Evolutionary conservation across 2,329 filamentous ascomycete species (phyloP).

Genomic region (Aureobasidium melanogenum): DNA sequence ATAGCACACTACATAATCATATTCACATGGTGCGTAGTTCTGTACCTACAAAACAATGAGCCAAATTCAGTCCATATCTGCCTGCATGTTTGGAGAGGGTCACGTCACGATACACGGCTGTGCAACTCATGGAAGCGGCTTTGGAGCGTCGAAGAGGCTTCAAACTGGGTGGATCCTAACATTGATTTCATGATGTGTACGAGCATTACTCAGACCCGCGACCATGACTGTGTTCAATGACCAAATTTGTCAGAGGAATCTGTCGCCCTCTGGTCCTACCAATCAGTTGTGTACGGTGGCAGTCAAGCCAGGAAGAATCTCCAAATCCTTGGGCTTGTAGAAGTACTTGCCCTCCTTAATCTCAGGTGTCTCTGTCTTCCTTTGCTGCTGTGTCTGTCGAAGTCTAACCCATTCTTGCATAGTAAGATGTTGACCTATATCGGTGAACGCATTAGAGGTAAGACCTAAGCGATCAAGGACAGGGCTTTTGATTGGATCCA

Average conservation of each 20-base stretch:
- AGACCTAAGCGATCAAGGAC: constrained; percentile 28
- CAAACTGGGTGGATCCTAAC: no score
- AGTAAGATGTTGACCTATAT: constrained; percentile 30
- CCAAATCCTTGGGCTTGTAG: constrained; percentile 24
- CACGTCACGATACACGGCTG: no score
- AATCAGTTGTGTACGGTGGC: constrained; percentile 23
- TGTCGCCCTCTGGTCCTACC: no score
- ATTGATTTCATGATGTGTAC: no score
- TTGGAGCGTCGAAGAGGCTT: no score
- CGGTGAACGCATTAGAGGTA: constrained; percentile 22
- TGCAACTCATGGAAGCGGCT: no score
- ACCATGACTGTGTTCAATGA: neutral
- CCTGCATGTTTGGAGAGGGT: no score
- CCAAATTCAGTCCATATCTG: no score
- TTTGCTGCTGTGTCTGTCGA: constrained; percentile 28
- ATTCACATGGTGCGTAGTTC: no score
- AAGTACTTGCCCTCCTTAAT: constrained; percentile 31
- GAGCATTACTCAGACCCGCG: neutral
- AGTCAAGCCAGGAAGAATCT: constrained; percentile 27
- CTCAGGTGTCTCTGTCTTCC: constrained; percentile 29
- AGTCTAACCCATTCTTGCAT: constrained; percentile 38
- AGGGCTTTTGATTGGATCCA: constrained; percentile 31
- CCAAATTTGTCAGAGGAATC: neutral
- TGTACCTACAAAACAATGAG: no score
- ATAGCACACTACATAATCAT: no score